Percentiles rank a stretch among this genome's conserved stretches.
Evolutionary conservation across 2,329 filamentous ascomycete species (phyloP).

Genomic region (Zymoseptoria tritici): DNA sequence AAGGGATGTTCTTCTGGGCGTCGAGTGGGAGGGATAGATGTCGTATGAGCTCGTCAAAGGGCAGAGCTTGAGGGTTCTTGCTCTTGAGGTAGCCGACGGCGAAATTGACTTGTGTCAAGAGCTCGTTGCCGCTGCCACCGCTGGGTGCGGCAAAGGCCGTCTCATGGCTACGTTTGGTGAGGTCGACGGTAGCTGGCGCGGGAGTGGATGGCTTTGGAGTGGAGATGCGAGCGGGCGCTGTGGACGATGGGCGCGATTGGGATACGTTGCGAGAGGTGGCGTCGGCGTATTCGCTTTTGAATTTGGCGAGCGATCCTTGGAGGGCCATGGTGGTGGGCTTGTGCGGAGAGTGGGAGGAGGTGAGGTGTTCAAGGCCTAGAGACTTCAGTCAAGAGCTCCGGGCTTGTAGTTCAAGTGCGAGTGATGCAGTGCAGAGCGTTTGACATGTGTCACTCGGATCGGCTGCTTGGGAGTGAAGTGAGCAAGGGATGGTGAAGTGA

Average conservation of each 20-base stretch:
- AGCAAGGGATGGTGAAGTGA: background rate
- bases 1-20: constrained; percentile 42
- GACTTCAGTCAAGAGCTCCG: background rate
- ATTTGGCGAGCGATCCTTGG: constrained; percentile 21
- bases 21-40: constrained; percentile 63
- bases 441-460: background rate
- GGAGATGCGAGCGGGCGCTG: constrained; percentile 17
- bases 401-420: background rate
- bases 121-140: constrained; percentile 57
- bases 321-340: constrained; percentile 24
- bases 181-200: constrained; percentile 55
- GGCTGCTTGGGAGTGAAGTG: background rate
- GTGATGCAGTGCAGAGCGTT: background rate
- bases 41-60: constrained; percentile 67
- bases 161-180: constrained; percentile 44
- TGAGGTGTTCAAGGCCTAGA: background rate
- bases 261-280: constrained; percentile 24
- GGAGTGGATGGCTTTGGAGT: constrained; percentile 17
- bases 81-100: constrained; percentile 75
- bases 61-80: constrained; percentile 56
- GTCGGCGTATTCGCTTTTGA: constrained; percentile 26
- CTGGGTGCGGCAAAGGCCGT: constrained; percentile 14
- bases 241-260: constrained; percentile 19
- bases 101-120: constrained; percentile 82
- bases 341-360: background rate